These are phyloP conservation scores for Geotrichum candidum DNA, from an alignment of 1,139 yeast species.

Conservation along the genomic window DNA sequence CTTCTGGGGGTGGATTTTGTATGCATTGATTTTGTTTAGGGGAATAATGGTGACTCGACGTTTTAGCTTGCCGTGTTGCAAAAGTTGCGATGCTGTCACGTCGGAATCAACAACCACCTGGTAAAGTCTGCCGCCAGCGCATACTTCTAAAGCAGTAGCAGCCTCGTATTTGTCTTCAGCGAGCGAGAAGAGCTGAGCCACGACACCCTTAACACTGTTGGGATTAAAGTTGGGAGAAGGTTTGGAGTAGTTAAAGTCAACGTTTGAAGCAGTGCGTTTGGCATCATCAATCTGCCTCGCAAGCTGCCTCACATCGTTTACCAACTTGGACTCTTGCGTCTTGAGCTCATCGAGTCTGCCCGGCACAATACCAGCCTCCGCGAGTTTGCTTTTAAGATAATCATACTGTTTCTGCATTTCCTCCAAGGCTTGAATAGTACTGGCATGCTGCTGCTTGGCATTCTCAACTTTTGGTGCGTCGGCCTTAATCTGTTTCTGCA, in stretches of 20 bases:
- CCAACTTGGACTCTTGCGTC: conserved; percentile 30
- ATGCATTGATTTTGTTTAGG: conserved; percentile 70
- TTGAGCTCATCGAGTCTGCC: conserved; percentile 44
- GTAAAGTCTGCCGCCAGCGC: conserved; percentile 89
- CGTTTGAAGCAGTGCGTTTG: conserved; percentile 60
- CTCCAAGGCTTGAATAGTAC: conserved; percentile 42
- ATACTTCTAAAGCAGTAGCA: conserved; percentile 81
- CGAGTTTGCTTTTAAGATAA: conserved; percentile 43
- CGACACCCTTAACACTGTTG: conserved; percentile 72
- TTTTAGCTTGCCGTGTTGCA: conserved; percentile 70
- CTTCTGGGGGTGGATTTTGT: conserved; percentile 33
- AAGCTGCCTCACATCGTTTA: conserved; percentile 40
- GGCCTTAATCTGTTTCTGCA: conserved; percentile 47
- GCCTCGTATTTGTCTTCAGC: conserved; percentile 53
- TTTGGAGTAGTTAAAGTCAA: conserved; percentile 67
- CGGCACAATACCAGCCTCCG: conserved; percentile 57
- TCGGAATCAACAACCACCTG: conserved; percentile 91
- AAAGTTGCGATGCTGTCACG: conserved; percentile 69
- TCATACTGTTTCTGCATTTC: conserved; percentile 40
- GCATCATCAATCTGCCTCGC: conserved; percentile 49
- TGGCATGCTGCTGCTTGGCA: conserved; percentile 52
- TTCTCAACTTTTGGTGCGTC: conserved; percentile 49
- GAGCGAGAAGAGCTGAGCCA: conserved; percentile 74
- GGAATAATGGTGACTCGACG: conserved; percentile 91
- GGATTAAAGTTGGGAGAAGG: conserved; percentile 54